Evolutionary conservation across 1,284 basidiomycete genomes (phyloP).

Genomic region (Pseudomicrostroma phylloplanum): DNA sequence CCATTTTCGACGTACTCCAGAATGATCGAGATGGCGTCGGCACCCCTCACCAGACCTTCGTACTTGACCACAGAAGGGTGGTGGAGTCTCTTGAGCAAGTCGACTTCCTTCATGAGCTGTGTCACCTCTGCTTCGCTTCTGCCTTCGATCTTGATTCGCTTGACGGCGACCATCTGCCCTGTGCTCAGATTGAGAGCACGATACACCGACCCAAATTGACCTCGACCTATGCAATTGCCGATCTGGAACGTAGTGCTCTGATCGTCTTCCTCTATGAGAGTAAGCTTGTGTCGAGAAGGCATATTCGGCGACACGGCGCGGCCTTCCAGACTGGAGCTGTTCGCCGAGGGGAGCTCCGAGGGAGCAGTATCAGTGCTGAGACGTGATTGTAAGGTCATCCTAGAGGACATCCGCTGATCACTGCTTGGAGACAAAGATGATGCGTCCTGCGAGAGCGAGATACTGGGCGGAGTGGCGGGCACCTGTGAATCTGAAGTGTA

Average conservation of each 20-base stretch:
- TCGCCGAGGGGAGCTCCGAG: background rate
- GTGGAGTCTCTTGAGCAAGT: conserved; percentile 74
- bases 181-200: conserved; percentile 77
- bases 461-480: conserved; percentile 13
- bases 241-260: conserved; percentile 64
- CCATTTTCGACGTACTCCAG: conserved; percentile 94
- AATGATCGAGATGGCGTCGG: conserved; percentile 78
- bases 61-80: conserved; percentile 94
- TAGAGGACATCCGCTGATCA: background rate
- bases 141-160: conserved; percentile 79
- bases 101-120: conserved; percentile 83
- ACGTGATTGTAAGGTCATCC: conserved; percentile 17
- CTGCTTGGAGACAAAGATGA: background rate
- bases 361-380: conserved; percentile 22
- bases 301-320: conserved; percentile 20
- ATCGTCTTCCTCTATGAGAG: conserved; percentile 74
- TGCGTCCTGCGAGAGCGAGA: background rate
- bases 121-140: conserved; percentile 70
- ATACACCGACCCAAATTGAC: conserved; percentile 93
- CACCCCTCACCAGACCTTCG: conserved; percentile 85
- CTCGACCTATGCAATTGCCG: conserved; percentile 81
- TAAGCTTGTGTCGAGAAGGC: conserved; percentile 60
- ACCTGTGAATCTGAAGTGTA: conserved; percentile 42
- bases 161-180: conserved; percentile 90
- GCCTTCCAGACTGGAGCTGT: conserved; percentile 1